Percentiles rank a stretch among this genome's conserved stretches.
Conservation (phyloP, 2,329 filamentous ascomycete species). For the Colletotrichum siamense region DNA sequence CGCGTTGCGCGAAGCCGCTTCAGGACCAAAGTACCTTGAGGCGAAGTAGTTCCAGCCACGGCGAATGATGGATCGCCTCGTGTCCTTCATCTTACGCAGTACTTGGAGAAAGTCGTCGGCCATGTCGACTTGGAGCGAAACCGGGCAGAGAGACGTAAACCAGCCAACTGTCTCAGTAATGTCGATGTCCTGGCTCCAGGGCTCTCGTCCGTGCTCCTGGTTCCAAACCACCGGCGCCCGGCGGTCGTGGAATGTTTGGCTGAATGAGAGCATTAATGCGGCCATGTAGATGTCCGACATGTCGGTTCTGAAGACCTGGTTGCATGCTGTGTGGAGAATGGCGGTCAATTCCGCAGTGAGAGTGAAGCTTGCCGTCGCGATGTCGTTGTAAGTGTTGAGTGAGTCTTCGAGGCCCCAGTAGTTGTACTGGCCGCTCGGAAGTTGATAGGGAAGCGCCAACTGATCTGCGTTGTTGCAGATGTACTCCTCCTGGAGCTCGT, state of each 20-base stretch:
- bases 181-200: slow-evolving; percentile 51
- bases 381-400: slow-evolving; percentile 52
- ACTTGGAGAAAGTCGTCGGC: slow-evolving; percentile 56
- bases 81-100: slow-evolving; percentile 59
- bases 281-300: slow-evolving; percentile 59
- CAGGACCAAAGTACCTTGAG: slow-evolving; percentile 43
- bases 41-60: slow-evolving; percentile 57
- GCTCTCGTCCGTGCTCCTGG: slow-evolving; percentile 55
- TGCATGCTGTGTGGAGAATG: slow-evolving; percentile 46
- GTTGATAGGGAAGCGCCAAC: slow-evolving; percentile 41
- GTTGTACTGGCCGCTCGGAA: slow-evolving; percentile 42
- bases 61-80: slow-evolving; percentile 46
- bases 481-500: slow-evolving; percentile 47
- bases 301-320: slow-evolving; percentile 55
- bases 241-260: slow-evolving; percentile 59
- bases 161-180: slow-evolving; percentile 64
- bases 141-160: slow-evolving; percentile 63
- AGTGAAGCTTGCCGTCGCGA: slow-evolving; percentile 45
- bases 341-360: slow-evolving; percentile 47
- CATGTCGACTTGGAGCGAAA: slow-evolving; percentile 46
- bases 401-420: slow-evolving; percentile 54
- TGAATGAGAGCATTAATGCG: slow-evolving; percentile 60
- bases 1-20: slow-evolving; percentile 32
- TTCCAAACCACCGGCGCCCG: slow-evolving; percentile 58
- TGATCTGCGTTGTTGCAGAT: slow-evolving; percentile 32